Evolutionary conservation across 345 rosid genomes (phyloP).

Genomic region (Brassica napus): Da-Ae NC_063436.1:21216501-21217000

Average conservation of each 20-base stretch:
- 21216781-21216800: neutral
- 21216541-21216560: constrained; percentile 67
- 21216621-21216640: constrained; percentile 83
- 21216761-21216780: neutral
- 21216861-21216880: neutral
- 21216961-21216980: neutral
- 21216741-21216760: neutral
- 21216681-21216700: neutral
- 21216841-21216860: constrained; percentile 5
- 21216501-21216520: constrained; percentile 57
- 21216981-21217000: neutral
- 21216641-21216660: constrained; percentile 7
- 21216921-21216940: neutral
- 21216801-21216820: neutral
- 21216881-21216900: neutral
- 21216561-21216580: constrained; percentile 71
- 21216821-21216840: neutral
- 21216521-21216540: constrained; percentile 52
- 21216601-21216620: constrained; percentile 74
- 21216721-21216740: constrained; percentile 4
- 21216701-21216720: constrained; percentile 14
- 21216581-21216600: constrained; percentile 64
- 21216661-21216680: neutral
- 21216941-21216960: neutral
- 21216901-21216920: neutral